Evolutionary conservation across 2,329 filamentous ascomycete genomes (phyloP), one percentile per base, ranked within the genome.

Genomic region (Trichoderma citrinoviride): DNA sequence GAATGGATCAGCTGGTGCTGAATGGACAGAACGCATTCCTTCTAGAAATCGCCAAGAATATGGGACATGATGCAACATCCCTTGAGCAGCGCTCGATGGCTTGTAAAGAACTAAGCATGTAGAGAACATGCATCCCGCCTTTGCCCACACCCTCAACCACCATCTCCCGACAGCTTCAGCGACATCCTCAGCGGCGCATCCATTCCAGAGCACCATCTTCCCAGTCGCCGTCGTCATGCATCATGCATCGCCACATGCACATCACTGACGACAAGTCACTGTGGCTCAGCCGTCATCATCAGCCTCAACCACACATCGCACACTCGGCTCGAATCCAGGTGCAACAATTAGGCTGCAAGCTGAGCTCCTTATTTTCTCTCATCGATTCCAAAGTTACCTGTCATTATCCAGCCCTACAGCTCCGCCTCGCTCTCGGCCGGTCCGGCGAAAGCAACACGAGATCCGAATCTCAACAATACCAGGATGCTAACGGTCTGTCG

Each of bases 391-490:
- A 21, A 23, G 41, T 15, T 10, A 23, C 37, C 17, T 33, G 56
- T 50, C 56, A 49, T 61, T 23, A 43, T 21, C 41, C 41, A 61
- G 57, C 46, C 46, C 47, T 29, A 17, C 33, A 29, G 33, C 57
- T 61, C 44, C 46, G 57, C 57, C 33, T 61, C 17, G 33, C 5
- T 23, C 40, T 41, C 57, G 57, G 57, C 57, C 57, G 46, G 33
- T 50, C 44, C 57, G 57, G 57, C 46, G 25, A 52, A 27, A n/a
- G 23, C n/a, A 15, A 50, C 29, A 50, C 21, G 17, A 21, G 44
- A 61, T 50, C 46, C 27, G 41, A 33, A 52, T 61, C 27, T 12
- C 17, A 6, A 40, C 27, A 60, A 49, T 60, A 40, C 56, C 19
- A 60, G 49, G 44, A 47, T 40, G n/a, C n/a, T n/a, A n/a, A n/a